Evolutionary conservation across 768 basidiomycete genomes (phyloP).

Genomic region (Trichaptum fuscoviolaceum): DNA sequence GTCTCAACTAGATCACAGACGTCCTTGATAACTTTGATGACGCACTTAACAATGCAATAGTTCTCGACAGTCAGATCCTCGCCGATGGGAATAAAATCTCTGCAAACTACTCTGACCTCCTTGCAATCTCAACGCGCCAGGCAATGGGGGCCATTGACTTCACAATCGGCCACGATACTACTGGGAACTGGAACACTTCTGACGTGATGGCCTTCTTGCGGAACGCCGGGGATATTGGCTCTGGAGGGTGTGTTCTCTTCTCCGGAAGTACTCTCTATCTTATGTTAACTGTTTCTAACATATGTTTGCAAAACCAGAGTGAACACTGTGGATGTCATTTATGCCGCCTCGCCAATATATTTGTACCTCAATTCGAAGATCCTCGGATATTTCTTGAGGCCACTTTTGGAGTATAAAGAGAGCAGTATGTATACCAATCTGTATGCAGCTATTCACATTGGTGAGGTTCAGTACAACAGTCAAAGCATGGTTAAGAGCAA

Average conservation of each 20-base stretch:
- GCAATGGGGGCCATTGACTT: conserved; percentile 21
- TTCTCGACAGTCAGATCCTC: conserved; percentile 19
- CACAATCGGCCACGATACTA: conserved; percentile 16
- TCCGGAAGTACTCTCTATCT: neutral
- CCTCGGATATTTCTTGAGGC: conserved; percentile 19
- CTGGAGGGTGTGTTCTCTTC: conserved; percentile 3
- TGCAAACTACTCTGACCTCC: conserved; percentile 17
- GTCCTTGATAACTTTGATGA: conserved; percentile 18
- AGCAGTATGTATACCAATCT: conserved; percentile 12
- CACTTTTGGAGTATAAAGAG: conserved; percentile 22
- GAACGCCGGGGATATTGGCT: conserved; percentile 9
- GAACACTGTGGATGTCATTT: conserved; percentile 28
- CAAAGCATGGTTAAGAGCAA: no score
- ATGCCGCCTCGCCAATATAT: conserved; percentile 24
- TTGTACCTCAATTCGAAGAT: conserved; percentile 26
- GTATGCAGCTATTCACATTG: conserved; percentile 24
- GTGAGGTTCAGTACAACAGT: no score
- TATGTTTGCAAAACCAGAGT: conserved; percentile 18
- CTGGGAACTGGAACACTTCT: conserved; percentile 15
- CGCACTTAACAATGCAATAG: conserved; percentile 14
- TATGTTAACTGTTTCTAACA: neutral
- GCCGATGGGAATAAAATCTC: conserved; percentile 18
- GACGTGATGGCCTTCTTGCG: conserved; percentile 23
- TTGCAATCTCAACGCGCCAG: conserved; percentile 22
- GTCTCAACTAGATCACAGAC: conserved; percentile 19